Evolutionary conservation across 805 yeast species (phyloP).

Genomic region (Kuraishia molischiana): DNA sequence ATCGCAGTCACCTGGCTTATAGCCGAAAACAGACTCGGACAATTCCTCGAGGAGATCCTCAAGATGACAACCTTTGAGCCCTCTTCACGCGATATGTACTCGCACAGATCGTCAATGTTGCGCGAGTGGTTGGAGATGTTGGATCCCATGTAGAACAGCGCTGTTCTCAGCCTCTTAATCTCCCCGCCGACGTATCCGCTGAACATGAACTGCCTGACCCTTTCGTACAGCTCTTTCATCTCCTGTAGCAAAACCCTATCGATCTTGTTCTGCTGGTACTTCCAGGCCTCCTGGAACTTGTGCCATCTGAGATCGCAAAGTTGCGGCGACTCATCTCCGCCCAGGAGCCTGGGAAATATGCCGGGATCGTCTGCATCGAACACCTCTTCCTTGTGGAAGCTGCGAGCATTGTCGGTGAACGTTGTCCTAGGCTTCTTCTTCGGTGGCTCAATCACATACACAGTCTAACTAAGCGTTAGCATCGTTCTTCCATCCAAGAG

Average conservation of each 20-base stretch:
- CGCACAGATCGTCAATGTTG: conserved; percentile 17
- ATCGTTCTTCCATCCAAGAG: not conserved
- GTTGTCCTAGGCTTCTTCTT: not conserved
- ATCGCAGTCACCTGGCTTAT: conserved; percentile 14
- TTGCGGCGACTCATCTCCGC: conserved; percentile 31
- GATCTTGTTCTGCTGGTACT: conserved; percentile 19
- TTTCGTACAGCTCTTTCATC: conserved; percentile 25
- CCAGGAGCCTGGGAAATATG: conserved; percentile 27
- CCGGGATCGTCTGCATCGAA: conserved; percentile 10
- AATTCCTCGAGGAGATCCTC: conserved; percentile 25
- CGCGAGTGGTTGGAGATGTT: conserved; percentile 31
- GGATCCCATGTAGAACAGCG: conserved; percentile 30
- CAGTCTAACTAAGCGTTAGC: too few species aligned
- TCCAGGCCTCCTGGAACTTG: conserved; percentile 29
- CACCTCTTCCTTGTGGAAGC: not conserved
- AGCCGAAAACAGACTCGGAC: conserved; percentile 25
- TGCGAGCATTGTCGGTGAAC: not conserved
- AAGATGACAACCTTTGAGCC: conserved; percentile 10
- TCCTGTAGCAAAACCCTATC: conserved; percentile 16
- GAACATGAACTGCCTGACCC: conserved; percentile 16
- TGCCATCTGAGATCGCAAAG: conserved; percentile 29
- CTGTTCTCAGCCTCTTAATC: conserved; percentile 19
- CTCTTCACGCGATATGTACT: conserved; percentile 6
- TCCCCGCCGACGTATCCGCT: conserved; percentile 4
- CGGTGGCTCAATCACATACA: conserved; percentile 4